phyloP scores from a whole-genome alignment of 352 stramenopile genomes.

The Globisporangium irregulare region DNA sequence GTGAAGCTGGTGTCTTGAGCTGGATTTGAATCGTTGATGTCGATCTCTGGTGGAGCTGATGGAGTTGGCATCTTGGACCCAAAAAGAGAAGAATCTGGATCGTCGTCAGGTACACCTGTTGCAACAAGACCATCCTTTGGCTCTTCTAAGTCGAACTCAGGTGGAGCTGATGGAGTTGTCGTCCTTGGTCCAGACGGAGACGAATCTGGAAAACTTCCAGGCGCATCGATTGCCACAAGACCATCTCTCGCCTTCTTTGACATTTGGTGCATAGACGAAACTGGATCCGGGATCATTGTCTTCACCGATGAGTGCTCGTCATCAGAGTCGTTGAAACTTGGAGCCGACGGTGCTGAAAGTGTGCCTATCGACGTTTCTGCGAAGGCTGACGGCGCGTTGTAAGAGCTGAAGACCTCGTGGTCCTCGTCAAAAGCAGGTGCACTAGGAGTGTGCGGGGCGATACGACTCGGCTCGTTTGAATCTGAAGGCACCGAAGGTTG shows the following conservation, averaged over 20 bases:
- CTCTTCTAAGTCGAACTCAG: conserved; percentile 10
- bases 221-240: conserved; percentile 11
- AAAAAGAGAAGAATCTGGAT: conserved; percentile 6
- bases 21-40: conserved; percentile 17
- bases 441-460: conserved; percentile 6
- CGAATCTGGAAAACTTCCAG: conserved; percentile 17
- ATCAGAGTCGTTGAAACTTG: conserved; percentile 41
- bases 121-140: not conserved
- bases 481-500: not conserved
- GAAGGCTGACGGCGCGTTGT: not conserved
- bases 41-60: conserved; percentile 30
- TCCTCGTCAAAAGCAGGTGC: conserved; percentile 16
- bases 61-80: conserved; percentile 20
- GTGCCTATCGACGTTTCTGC: not conserved
- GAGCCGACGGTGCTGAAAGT: conserved; percentile 31
- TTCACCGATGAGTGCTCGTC: conserved; percentile 22
- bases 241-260: not conserved
- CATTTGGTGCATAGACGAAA: not conserved
- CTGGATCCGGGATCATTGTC: not conserved
- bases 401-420: not conserved
- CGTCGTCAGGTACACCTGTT: not conserved
- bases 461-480: not conserved
- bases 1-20: conserved; percentile 8
- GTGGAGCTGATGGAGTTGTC: conserved; percentile 16
- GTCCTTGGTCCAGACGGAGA: conserved; percentile 10